A percentile compares a stretch with the other conserved stretches of the same genome.
Conservation (phyloP, 1,284 basidiomycete genomes). For the Entoloma clypeatum region DNA sequence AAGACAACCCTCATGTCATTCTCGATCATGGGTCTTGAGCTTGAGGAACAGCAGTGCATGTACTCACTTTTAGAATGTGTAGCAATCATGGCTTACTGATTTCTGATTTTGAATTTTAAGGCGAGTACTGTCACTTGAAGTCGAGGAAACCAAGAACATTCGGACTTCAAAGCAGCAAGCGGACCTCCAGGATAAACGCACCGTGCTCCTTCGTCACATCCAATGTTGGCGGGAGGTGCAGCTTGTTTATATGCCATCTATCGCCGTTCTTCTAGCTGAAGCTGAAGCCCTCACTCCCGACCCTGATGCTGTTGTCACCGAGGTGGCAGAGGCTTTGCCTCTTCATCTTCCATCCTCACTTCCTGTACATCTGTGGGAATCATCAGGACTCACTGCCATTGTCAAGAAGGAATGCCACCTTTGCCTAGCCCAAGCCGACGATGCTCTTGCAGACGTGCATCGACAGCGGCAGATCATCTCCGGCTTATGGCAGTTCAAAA, state of each 20-base stretch:
- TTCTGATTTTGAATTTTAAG: conserved; percentile 8
- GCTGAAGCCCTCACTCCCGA: conserved; percentile 5
- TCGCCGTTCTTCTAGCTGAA: neutral
- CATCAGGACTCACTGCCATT: neutral
- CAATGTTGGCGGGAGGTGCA: conserved; percentile 15
- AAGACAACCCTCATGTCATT: conserved; percentile 11
- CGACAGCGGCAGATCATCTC: too few species aligned
- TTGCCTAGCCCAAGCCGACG: conserved; percentile 19
- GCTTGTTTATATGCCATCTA: conserved; percentile 13
- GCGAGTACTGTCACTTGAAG: too few species aligned
- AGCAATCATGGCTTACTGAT: conserved; percentile 4
- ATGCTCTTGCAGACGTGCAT: conserved; percentile 17
- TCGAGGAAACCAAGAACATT: conserved; percentile 4
- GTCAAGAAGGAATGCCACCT: conserved; percentile 16
- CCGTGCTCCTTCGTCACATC: conserved; percentile 10
- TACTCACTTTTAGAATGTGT: neutral
- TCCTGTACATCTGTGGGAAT: conserved; percentile 5
- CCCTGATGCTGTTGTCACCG: neutral
- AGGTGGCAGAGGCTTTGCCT: conserved; percentile 9
- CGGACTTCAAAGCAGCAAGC: conserved; percentile 12
- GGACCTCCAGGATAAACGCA: conserved; percentile 16
- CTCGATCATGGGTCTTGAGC: too few species aligned
- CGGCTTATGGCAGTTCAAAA: conserved; percentile 16
- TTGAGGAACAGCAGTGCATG: conserved; percentile 23
- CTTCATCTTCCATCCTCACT: conserved; percentile 17